Conservation (phyloP, 2,329 filamentous ascomycete species). For the Fusarium sp. region DNA sequence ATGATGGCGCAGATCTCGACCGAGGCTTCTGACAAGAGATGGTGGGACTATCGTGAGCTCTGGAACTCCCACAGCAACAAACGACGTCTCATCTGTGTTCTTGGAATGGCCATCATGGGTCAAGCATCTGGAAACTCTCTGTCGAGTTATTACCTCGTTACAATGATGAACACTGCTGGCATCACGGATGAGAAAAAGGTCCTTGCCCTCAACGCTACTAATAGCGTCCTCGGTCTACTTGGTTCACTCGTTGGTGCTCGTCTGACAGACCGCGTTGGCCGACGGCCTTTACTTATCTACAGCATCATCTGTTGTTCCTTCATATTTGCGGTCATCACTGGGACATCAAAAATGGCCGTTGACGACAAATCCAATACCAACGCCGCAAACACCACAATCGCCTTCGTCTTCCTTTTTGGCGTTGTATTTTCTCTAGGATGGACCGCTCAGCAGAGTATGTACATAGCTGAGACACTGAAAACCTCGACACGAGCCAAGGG, state of each 20-base stretch:
- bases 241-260: conserved; percentile 58
- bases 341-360: conserved; percentile 14
- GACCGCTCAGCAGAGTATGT: conserved; percentile 58
- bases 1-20: conserved; percentile 53
- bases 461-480: conserved; percentile 50
- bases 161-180: conserved; percentile 49
- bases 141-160: conserved; percentile 65
- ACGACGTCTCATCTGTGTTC: conserved; percentile 63
- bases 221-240: conserved; percentile 58
- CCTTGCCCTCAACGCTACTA: conserved; percentile 61
- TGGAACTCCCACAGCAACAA: conserved; percentile 60
- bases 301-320: conserved; percentile 54
- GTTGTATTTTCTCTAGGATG: conserved; percentile 63
- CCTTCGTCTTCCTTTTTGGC: conserved; percentile 60
- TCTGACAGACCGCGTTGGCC: conserved; percentile 56
- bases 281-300: conserved; percentile 62
- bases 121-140: conserved; percentile 64
- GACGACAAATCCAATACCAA: conserved; percentile 46
- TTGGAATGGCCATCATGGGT: conserved; percentile 64
- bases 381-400: conserved; percentile 37
- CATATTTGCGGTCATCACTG: conserved; percentile 58
- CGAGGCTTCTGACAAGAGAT: conserved; percentile 61
- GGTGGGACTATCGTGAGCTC: conserved; percentile 66
- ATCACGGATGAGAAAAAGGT: conserved; percentile 53
- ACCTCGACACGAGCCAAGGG: conserved; percentile 51